Conservation (phyloP, 2,329 filamentous ascomycete species). For the Ophidiomyces ophidiicola region DNA sequence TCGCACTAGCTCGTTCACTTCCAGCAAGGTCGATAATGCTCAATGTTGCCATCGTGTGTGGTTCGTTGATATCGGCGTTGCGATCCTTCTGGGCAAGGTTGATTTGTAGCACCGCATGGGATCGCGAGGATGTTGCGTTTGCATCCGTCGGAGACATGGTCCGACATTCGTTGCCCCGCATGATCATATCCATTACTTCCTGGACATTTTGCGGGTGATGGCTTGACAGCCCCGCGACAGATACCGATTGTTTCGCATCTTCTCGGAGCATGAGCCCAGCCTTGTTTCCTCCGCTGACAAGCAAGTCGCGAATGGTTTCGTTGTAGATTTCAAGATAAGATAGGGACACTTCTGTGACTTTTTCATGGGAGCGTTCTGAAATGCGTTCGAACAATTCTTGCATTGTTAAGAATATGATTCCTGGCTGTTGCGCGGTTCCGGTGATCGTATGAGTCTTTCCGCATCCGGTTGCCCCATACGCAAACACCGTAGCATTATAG, state of each 20-base stretch:
- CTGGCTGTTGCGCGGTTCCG: conserved; percentile 80
- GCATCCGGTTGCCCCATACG: conserved; percentile 93
- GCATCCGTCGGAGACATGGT: conserved; percentile 96
- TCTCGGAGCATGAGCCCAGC: conserved; percentile 82
- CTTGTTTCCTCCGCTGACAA: conserved; percentile 75
- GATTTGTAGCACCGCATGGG: conserved; percentile 93
- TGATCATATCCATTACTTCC: conserved; percentile 99
- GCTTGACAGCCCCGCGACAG: conserved; percentile 78
- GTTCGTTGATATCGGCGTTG: conserved; percentile 83
- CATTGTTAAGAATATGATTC: conserved; percentile 98
- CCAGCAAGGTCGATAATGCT: conserved; percentile 97
- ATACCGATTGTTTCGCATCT: conserved; percentile 85
- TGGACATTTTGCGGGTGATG: conserved; percentile 83
- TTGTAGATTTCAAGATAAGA: conserved; percentile 99
- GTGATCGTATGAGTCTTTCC: conserved; percentile 98
- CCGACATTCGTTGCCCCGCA: conserved; percentile 82
- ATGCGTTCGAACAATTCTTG: conserved; percentile 97
- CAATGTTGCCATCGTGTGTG: conserved; percentile 93
- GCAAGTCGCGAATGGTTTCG: conserved; percentile 88
- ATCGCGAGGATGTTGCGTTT: conserved; percentile 93
- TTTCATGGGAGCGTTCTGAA: conserved; percentile 70
- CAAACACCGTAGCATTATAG: conserved; percentile 98
- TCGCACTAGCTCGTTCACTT: conserved; percentile 89
- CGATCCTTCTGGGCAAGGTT: conserved; percentile 90
- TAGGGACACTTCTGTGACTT: conserved; percentile 76